These are phyloP conservation scores for Fusarium dimerum DNA, from an alignment of 2,329 filamentous ascomycete species.

Conservation along the genomic window DNA sequence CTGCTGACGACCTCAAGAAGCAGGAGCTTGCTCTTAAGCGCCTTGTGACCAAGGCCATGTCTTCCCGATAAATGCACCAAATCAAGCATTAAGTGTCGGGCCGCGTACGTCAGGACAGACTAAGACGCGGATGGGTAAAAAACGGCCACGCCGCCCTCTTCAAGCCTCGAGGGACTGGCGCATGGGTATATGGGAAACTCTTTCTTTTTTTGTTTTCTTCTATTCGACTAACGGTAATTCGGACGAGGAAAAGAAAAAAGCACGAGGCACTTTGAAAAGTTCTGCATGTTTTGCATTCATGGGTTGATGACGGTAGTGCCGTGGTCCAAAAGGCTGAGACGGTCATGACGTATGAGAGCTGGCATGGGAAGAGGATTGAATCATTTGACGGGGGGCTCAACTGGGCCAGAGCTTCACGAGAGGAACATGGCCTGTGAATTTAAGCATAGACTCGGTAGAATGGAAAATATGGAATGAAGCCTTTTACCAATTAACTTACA, in stretches of 20 bases:
- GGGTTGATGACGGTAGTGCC: slow-evolving; percentile 25
- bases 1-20: slow-evolving; percentile 97
- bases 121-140: slow-evolving; percentile 11
- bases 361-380: slow-evolving; percentile 21
- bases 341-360: slow-evolving; percentile 32
- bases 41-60: slow-evolving; percentile 97
- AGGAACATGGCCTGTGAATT: slow-evolving; percentile 31
- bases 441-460: slow-evolving; percentile 42
- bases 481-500: slow-evolving; percentile 24
- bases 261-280: slow-evolving; percentile 38
- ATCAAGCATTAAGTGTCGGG: neutral
- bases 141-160: slow-evolving; percentile 19
- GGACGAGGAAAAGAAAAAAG: slow-evolving; percentile 34
- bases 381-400: slow-evolving; percentile 10
- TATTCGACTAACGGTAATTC: slow-evolving; percentile 34
- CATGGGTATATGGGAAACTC: slow-evolving; percentile 16
- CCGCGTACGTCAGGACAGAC: slow-evolving; percentile 5
- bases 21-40: slow-evolving; percentile 98
- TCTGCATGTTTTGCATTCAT: slow-evolving; percentile 35
- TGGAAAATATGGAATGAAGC: slow-evolving; percentile 35
- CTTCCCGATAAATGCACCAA: slow-evolving; percentile 69
- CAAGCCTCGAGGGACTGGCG: slow-evolving; percentile 17
- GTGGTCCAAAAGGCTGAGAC: slow-evolving; percentile 19
- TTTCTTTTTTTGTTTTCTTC: slow-evolving; percentile 31
- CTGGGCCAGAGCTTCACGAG: slow-evolving; percentile 25